Conservation (phyloP, 352 stramenopile genomes). For the Globisporangium mamillatum region DNA sequence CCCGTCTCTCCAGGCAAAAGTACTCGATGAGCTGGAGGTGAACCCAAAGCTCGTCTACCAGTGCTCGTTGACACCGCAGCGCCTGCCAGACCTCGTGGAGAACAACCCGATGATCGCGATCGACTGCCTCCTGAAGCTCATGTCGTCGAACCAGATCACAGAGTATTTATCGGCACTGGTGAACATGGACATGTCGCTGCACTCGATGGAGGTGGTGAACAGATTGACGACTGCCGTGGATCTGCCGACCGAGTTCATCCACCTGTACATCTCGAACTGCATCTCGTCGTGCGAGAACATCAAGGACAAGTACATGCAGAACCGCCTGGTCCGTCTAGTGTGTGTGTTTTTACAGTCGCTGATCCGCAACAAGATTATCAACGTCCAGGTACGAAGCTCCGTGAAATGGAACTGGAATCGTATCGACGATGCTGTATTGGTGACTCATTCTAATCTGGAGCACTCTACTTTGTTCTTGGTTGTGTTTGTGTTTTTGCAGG, state of each 20-base stretch:
- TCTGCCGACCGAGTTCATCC: slow-evolving; percentile 97
- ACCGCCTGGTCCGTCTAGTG: slow-evolving; percentile 96
- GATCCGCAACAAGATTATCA: slow-evolving; percentile 98
- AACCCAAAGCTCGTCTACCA: slow-evolving; percentile 91
- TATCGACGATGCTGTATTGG: neutral
- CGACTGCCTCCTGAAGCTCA: slow-evolving; percentile 93
- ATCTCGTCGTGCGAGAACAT: slow-evolving; percentile 98
- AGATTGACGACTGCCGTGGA: slow-evolving; percentile 90
- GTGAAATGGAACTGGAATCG: neutral
- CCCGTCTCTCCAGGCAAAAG: slow-evolving; percentile 87
- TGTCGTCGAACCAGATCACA: slow-evolving; percentile 90
- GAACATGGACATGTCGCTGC: slow-evolving; percentile 98
- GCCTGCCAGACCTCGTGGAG: slow-evolving; percentile 95
- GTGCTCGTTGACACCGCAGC: slow-evolving; percentile 91
- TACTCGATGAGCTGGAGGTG: slow-evolving; percentile 85
- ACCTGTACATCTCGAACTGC: slow-evolving; percentile 99
- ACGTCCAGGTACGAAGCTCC: slow-evolving; percentile 86
- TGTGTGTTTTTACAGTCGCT: slow-evolving; percentile 98
- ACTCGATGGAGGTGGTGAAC: slow-evolving; percentile 98
- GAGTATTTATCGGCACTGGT: slow-evolving; percentile 97
- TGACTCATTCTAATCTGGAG: neutral
- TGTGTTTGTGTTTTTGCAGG: slow-evolving; percentile 39
- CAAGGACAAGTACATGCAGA: slow-evolving; percentile 98
- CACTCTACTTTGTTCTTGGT: neutral
- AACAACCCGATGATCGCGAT: slow-evolving; percentile 98